phyloP scores from a whole-genome alignment of 495 filamentous ascomycete genomes.

The Oidiodendron maius region DNA sequence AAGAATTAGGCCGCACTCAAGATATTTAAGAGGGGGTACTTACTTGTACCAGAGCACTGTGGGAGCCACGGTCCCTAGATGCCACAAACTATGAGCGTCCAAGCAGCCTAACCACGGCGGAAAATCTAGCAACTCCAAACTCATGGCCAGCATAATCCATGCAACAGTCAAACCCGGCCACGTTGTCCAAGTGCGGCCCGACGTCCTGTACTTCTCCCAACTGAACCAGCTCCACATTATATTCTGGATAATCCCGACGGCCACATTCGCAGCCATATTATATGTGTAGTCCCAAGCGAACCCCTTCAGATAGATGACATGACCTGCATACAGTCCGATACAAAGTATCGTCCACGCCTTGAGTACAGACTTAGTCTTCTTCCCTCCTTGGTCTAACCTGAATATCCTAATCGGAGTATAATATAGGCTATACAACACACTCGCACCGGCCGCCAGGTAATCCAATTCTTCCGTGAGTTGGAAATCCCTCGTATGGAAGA shows the following conservation, averaged over 20 bases:
- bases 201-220: slow-evolving; percentile 61
- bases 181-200: slow-evolving; percentile 67
- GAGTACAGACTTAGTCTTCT: slow-evolving; percentile 51
- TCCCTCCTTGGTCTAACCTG: slow-evolving; percentile 62
- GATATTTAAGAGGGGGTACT: slow-evolving; percentile 30
- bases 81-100: slow-evolving; percentile 96
- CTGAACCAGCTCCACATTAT: slow-evolving; percentile 82
- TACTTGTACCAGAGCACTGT: slow-evolving; percentile 94
- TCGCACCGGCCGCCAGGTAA: slow-evolving; percentile 91
- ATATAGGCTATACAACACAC: slow-evolving; percentile 85
- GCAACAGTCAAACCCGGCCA: slow-evolving; percentile 93
- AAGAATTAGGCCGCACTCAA: slow-evolving; percentile 2
- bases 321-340: slow-evolving; percentile 60
- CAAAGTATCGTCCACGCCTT: slow-evolving; percentile 72
- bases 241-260: slow-evolving; percentile 74
- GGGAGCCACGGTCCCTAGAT: slow-evolving; percentile 84
- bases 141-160: slow-evolving; percentile 91
- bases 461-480: slow-evolving; percentile 83
- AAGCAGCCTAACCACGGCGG: slow-evolving; percentile 75
- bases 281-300: slow-evolving; percentile 93
- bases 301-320: slow-evolving; percentile 79
- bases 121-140: slow-evolving; percentile 91
- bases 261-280: slow-evolving; percentile 94
- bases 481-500: slow-evolving; percentile 92
- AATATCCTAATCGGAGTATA: slow-evolving; percentile 76